Percentiles rank a stretch among this genome's conserved stretches.
Evolutionary conservation across 306 rosid species (phyloP).

Genomic region (Chamaecrista fasciculata): DNA sequence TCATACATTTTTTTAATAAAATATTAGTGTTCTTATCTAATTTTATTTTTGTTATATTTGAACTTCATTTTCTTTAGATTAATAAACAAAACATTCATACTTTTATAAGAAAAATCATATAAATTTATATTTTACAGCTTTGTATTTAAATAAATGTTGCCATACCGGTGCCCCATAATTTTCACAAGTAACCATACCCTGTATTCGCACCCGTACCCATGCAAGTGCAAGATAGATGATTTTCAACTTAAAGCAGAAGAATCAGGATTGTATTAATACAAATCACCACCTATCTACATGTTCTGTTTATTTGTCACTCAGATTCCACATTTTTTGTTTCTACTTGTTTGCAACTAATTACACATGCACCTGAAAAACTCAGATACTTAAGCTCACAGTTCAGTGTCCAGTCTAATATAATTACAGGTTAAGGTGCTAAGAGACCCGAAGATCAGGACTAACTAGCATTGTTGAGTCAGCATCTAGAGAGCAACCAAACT

Average conservation of each 20-base stretch:
- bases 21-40: no score
- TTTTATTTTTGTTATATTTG: no score
- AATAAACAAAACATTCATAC: no score
- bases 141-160: no score
- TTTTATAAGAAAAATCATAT: no score
- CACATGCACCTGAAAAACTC: background rate
- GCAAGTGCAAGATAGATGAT: no score
- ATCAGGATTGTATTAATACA: background rate
- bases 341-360: background rate
- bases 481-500: conserved; percentile 5
- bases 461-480: background rate
- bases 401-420: background rate
- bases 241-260: conserved; percentile 13
- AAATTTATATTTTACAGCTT: no score
- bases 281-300: background rate
- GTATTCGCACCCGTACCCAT: no score
- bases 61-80: no score
- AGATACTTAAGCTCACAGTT: background rate
- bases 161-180: no score
- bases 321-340: background rate
- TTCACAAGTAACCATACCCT: no score
- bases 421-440: background rate
- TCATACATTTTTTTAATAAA: no score
- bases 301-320: background rate
- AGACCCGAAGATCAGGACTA: conserved; percentile 11